Conservation (phyloP, 2,329 filamentous ascomycete genomes). For the Diaporthe velutina region DNA sequence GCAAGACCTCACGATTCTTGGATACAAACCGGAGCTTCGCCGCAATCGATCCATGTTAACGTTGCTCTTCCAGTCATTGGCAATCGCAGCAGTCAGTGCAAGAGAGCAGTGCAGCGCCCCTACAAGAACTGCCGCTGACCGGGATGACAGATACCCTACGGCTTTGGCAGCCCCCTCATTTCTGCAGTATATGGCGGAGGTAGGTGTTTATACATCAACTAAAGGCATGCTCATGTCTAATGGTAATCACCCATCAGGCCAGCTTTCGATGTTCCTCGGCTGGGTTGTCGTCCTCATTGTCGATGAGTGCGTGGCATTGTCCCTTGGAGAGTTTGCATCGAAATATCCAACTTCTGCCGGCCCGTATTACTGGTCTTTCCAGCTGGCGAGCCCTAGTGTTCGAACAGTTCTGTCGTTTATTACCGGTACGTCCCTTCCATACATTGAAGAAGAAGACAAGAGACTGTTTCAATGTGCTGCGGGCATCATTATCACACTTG, state of each 20-base stretch:
- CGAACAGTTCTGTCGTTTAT: conserved; percentile 64
- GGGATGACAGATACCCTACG: conserved; percentile 62
- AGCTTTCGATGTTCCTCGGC: conserved; percentile 67
- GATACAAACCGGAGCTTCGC: conserved; percentile 69
- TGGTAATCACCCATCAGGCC: conserved; percentile 51
- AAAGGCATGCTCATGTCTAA: not conserved
- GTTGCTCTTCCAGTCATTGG: conserved; percentile 71
- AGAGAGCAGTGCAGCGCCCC: not conserved
- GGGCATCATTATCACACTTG: fast-evolving
- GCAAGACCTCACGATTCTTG: conserved; percentile 55
- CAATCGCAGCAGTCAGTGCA: conserved; percentile 64
- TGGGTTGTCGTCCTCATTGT: conserved; percentile 67
- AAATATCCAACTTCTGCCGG: conserved; percentile 65
- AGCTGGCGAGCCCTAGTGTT: conserved; percentile 55
- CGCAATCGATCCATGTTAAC: conserved; percentile 72
- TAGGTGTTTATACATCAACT: conserved; percentile 40
- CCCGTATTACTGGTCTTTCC: conserved; percentile 67
- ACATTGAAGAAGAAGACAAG: fast-evolving
- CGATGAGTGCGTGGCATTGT: conserved; percentile 65
- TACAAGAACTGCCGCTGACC: not conserved
- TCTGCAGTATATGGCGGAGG: conserved; percentile 54
- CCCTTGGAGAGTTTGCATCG: conserved; percentile 63
- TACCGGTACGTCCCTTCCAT: conserved; percentile 44
- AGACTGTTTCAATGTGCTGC: fast-evolving
- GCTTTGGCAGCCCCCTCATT: conserved; percentile 55